phyloP scores from a whole-genome alignment of 345 rosid genomes.

The Dipteronia dyeriana region DNA sequence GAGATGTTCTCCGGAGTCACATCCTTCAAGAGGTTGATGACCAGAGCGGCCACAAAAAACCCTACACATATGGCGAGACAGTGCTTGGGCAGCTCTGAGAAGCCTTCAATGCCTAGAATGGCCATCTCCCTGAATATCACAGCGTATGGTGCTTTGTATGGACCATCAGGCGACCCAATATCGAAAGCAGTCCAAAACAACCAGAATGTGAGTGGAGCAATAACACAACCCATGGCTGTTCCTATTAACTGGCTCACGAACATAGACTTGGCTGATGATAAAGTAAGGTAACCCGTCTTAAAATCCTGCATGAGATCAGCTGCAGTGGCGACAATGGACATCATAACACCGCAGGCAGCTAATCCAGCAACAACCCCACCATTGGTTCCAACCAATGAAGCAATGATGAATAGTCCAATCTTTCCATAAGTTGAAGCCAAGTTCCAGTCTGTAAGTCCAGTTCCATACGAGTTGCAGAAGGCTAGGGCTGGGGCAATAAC shows the following conservation, averaged over 20 bases:
- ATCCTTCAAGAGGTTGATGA: conserved; percentile 68
- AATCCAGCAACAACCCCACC: conserved; percentile 93
- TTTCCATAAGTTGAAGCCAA: conserved; percentile 86
- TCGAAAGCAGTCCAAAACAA: conserved; percentile 86
- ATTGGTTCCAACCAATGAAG: conserved; percentile 70
- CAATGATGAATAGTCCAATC: conserved; percentile 86
- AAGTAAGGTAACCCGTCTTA: conserved; percentile 84
- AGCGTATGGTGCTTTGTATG: conserved; percentile 85
- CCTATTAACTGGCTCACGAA: conserved; percentile 83
- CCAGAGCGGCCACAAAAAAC: conserved; percentile 63
- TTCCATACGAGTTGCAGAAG: conserved; percentile 89
- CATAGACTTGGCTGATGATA: conserved; percentile 91
- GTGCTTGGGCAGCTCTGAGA: conserved; percentile 77
- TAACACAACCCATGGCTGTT: conserved; percentile 90
- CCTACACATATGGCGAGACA: conserved; percentile 76
- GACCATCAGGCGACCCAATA: conserved; percentile 81
- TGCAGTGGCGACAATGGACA: conserved; percentile 90
- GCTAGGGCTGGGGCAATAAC: conserved; percentile 89
- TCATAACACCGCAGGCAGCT: conserved; percentile 90
- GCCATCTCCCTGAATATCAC: conserved; percentile 92
- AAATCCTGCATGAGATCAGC: conserved; percentile 98
- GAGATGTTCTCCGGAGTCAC: conserved; percentile 65
- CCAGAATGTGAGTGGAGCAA: conserved; percentile 91
- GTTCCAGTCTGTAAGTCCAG: conserved; percentile 87
- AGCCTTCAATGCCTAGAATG: conserved; percentile 75